Conservation (phyloP, 768 basidiomycete genomes). For the Serendipita indica region DNA sequence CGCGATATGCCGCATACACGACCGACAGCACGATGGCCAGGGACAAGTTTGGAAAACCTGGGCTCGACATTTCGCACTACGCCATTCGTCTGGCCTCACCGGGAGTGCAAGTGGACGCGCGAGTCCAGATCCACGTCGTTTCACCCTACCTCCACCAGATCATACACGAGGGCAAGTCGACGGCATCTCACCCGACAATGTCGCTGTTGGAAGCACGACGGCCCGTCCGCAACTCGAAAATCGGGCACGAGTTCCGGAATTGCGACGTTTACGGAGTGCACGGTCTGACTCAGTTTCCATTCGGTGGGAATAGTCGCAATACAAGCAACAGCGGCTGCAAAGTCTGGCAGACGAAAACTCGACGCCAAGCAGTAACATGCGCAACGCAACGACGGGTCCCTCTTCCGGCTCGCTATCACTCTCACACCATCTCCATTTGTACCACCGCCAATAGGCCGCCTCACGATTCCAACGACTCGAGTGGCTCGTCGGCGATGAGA, state of each 20-base stretch:
- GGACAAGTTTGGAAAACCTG: background rate
- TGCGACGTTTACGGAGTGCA: background rate
- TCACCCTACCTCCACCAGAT: background rate
- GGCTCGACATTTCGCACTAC: background rate
- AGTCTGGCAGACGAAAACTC: background rate
- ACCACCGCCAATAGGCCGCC: background rate
- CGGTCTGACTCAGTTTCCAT: background rate
- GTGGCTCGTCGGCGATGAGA: too few relatives aligned
- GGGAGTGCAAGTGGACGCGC: background rate
- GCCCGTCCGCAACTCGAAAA: background rate
- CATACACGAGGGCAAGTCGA: background rate
- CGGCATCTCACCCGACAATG: background rate
- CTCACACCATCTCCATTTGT: background rate
- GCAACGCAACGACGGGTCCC: too few relatives aligned
- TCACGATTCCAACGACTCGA: too few relatives aligned
- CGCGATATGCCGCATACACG: background rate
- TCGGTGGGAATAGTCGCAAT: background rate
- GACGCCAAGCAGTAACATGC: background rate
- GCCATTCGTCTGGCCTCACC: conserved; percentile 3
- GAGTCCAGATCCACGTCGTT: too few relatives aligned
- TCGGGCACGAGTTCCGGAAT: background rate
- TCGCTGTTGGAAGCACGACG: background rate
- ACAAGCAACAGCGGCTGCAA: background rate
- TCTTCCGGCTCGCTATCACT: too few relatives aligned
- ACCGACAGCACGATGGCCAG: background rate